These are phyloP conservation scores for Mortierella sp. DNA, from an alignment of 371 early-diverging fungal species.

Conservation along the genomic window DNA sequence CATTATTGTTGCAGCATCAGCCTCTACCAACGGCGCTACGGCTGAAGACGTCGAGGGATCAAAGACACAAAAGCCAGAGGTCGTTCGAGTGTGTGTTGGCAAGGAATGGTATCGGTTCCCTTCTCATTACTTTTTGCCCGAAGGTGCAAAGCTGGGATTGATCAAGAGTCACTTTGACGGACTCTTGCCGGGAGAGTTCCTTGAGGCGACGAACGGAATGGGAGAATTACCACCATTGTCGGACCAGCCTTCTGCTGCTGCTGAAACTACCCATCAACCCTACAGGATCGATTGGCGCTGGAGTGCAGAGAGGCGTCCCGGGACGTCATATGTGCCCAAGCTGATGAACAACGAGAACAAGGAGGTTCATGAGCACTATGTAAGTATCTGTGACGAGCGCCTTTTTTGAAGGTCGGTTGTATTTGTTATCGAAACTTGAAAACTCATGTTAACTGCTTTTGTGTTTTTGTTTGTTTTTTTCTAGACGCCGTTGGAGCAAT, in stretches of 20 bases:
- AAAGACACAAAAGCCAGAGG: constrained; percentile 28
- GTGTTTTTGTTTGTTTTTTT: not conserved
- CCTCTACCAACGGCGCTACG: not conserved
- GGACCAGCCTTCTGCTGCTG: constrained; percentile 22
- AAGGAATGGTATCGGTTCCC: constrained; percentile 97
- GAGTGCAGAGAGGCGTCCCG: constrained; percentile 52
- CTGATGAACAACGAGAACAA: constrained; percentile 56
- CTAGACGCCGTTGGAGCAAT: constrained; percentile 51
- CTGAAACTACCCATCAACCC: constrained; percentile 28
- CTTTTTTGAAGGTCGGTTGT: not conserved
- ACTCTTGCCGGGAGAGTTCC: constrained; percentile 76
- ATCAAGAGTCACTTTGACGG: constrained; percentile 75
- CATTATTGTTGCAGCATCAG: constrained; percentile 53
- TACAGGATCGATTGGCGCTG: constrained; percentile 47
- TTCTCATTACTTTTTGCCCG: constrained; percentile 89
- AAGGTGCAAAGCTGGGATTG: constrained; percentile 70
- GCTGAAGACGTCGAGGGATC: not conserved
- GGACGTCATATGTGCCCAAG: constrained; percentile 34
- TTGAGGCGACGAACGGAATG: constrained; percentile 1
- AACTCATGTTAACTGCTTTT: not conserved
- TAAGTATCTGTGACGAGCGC: constrained; percentile 5
- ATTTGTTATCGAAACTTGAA: not conserved
- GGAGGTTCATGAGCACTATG: constrained; percentile 52
- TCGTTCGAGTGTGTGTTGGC: constrained; percentile 83
- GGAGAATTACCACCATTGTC: constrained; percentile 9